phyloP scores from a whole-genome alignment of 2,329 filamentous ascomycete species.

The Clathrospora elynae region DNA sequence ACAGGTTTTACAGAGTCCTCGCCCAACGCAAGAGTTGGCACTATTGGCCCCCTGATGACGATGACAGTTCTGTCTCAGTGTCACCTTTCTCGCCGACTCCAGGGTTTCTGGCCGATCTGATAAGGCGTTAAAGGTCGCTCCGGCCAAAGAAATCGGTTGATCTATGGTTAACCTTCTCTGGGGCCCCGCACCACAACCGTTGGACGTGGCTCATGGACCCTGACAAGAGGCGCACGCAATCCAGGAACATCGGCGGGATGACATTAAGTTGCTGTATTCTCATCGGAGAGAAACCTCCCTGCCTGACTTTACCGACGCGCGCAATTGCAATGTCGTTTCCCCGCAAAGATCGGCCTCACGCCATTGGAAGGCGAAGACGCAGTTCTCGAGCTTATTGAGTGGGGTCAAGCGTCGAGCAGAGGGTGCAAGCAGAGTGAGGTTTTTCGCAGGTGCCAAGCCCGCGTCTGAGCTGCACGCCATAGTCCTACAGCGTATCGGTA shows the following conservation, averaged over 20 bases:
- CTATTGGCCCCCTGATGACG: slow-evolving; percentile 5
- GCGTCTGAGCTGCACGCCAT: no score
- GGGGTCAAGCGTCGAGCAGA: no score
- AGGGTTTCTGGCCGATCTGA: slow-evolving; percentile 9
- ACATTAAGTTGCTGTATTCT: slow-evolving; percentile 15
- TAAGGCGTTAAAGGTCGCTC: slow-evolving; percentile 20
- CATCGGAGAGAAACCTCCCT: neutral
- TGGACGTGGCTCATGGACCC: slow-evolving; percentile 24
- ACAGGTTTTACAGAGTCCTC: slow-evolving; percentile 17
- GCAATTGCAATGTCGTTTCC: no score
- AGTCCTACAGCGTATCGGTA: no score
- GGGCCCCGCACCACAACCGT: slow-evolving; percentile 29
- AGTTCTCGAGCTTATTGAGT: no score
- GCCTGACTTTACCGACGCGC: slow-evolving; percentile 6
- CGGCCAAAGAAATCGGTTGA: slow-evolving; percentile 15
- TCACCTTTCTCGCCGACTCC: slow-evolving; percentile 12
- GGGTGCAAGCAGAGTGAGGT: no score
- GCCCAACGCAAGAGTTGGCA: slow-evolving; percentile 22
- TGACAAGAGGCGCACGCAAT: slow-evolving; percentile 23
- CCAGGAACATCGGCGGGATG: slow-evolving; percentile 20
- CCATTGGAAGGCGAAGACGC: no score
- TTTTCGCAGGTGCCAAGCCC: no score
- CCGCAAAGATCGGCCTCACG: no score
- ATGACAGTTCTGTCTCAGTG: slow-evolving; percentile 10
- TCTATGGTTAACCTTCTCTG: slow-evolving; percentile 29